Conservation (phyloP, 805 yeast genomes). For the Wickerhamiella brachini region DNA sequence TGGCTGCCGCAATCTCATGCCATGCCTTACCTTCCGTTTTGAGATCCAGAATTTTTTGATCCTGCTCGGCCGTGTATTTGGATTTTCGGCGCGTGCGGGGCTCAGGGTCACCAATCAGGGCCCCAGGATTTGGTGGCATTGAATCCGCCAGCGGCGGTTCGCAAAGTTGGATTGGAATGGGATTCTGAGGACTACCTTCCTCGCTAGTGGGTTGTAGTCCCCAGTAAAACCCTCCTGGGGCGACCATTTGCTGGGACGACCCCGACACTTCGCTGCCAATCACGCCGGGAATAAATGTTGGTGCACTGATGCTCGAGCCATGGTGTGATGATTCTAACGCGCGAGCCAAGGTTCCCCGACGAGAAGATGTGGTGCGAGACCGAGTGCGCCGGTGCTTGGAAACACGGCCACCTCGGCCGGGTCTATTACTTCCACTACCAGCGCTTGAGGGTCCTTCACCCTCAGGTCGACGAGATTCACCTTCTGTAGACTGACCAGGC, state of each 20-base stretch:
- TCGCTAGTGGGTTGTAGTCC: not conserved
- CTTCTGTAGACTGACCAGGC: not conserved
- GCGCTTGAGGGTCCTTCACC: not conserved
- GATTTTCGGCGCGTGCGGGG: constrained; percentile 47
- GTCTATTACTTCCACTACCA: not conserved
- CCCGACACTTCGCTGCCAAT: not conserved
- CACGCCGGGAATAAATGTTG: not conserved
- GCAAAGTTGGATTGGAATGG: constrained; percentile 26
- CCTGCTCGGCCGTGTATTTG: constrained; percentile 59
- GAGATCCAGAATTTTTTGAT: constrained; percentile 44
- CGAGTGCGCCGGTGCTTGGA: not conserved
- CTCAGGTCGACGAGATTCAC: not conserved
- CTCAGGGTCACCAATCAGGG: constrained; percentile 29
- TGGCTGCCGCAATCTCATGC: constrained; percentile 57
- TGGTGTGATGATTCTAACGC: not conserved
- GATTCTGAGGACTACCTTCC: not conserved
- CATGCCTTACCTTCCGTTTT: constrained; percentile 53
- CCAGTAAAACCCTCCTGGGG: not conserved
- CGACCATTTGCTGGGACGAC: not conserved
- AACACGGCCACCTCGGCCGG: not conserved
- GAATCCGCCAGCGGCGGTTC: constrained; percentile 36
- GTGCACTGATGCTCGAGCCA: not conserved
- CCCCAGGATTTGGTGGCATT: constrained; percentile 30
- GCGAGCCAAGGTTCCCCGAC: not conserved
- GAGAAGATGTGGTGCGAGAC: not conserved